Conservation (phyloP, 192 early-diverging fungal species). For the Backusella parvicylindrica region DNA sequence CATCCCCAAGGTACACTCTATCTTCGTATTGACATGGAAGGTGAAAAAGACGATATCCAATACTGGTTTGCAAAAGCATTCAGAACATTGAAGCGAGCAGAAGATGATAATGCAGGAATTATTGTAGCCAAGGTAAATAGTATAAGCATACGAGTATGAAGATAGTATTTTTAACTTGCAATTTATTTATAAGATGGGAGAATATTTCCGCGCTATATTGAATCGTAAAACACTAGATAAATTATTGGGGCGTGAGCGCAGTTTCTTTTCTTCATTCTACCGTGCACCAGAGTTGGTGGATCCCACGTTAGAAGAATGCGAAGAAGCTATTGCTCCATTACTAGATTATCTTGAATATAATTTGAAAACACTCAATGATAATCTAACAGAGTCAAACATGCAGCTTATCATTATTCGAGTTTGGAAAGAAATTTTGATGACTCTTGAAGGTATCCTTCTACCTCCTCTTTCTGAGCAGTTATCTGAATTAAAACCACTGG, state of each 20-base stretch:
- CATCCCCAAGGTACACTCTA: conserved; percentile 63
- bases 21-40: conserved; percentile 72
- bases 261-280: conserved; percentile 36
- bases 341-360: conserved; percentile 77
- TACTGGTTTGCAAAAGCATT: conserved; percentile 81
- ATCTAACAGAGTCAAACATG: conserved; percentile 63
- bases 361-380: conserved; percentile 60
- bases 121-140: conserved; percentile 62
- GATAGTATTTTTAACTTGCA: too few relatives aligned
- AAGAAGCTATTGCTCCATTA: conserved; percentile 63
- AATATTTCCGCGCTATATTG: conserved; percentile 59
- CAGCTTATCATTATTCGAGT: conserved; percentile 60
- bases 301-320: conserved; percentile 48
- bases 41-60: conserved; percentile 74
- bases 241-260: conserved; percentile 46
- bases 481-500: conserved; percentile 58
- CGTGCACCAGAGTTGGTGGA: conserved; percentile 29
- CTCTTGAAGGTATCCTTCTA: conserved; percentile 65
- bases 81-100: conserved; percentile 63
- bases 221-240: conserved; percentile 55
- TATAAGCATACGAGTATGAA: too few relatives aligned
- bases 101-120: conserved; percentile 62
- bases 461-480: conserved; percentile 61
- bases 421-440: conserved; percentile 71
- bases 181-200: conserved; percentile 69